Conservation (phyloP, 257 asterid genomes). For the Paulownia fortunei region DNA sequence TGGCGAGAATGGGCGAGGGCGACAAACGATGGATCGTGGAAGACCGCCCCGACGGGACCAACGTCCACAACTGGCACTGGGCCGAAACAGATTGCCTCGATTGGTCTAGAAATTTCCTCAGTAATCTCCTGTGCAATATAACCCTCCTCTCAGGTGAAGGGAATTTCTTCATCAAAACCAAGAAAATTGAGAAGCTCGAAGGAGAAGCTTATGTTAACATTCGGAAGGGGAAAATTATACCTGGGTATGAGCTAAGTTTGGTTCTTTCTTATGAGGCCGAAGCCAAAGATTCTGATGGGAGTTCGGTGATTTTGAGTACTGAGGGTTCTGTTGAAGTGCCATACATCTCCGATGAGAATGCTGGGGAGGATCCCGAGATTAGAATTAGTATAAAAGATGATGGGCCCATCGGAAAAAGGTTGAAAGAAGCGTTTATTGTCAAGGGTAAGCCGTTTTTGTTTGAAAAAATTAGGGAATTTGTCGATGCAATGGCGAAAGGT, state of each 20-base stretch:
- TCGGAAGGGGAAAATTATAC: conserved; percentile 66
- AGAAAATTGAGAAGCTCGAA: conserved; percentile 47
- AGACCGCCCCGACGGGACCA: conserved; percentile 65
- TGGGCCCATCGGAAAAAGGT: too few relatives aligned
- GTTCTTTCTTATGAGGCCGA: too few relatives aligned
- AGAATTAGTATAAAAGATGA: too few relatives aligned
- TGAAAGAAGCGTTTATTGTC: too few relatives aligned
- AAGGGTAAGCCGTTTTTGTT: too few relatives aligned
- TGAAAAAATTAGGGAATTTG: too few relatives aligned
- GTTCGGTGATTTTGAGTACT: conserved; percentile 35
- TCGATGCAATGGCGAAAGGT: too few relatives aligned
- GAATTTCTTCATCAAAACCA: conserved; percentile 42
- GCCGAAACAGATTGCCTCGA: conserved; percentile 64
- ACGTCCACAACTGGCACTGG: conserved; percentile 81
- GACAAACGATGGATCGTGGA: conserved; percentile 71
- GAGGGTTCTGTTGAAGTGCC: conserved; percentile 64
- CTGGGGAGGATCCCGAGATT: conserved; percentile 74
- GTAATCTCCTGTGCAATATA: conserved; percentile 42
- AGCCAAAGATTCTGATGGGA: too few relatives aligned
- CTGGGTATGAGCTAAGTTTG: conserved; percentile 59
- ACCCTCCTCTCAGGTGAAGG: conserved; percentile 52
- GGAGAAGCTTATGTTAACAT: conserved; percentile 71
- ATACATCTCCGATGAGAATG: conserved; percentile 66
- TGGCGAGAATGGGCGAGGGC: conserved; percentile 71
- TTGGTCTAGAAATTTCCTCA: conserved; percentile 57